Conservation (phyloP, 768 basidiomycete species). For the Porpolomopsis calyptriformis region DNA sequence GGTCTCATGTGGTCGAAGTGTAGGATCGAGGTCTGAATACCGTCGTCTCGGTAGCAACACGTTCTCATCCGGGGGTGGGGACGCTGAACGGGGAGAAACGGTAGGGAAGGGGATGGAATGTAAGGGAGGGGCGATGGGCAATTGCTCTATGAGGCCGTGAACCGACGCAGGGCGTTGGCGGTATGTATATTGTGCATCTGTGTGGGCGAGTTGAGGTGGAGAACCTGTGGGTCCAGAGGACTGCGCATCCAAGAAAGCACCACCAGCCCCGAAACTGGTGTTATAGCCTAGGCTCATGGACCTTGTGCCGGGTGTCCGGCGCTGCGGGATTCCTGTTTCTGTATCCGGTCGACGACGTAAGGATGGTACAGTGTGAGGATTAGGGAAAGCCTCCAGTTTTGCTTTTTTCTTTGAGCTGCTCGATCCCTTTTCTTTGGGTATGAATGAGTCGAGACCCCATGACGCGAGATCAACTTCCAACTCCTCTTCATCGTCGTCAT, state of each 20-base stretch:
- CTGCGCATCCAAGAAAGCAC: slow-evolving; percentile 16
- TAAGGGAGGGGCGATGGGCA: slow-evolving; percentile 25
- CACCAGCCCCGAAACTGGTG: slow-evolving; percentile 31
- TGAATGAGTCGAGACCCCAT: slow-evolving; percentile 75
- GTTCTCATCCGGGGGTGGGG: slow-evolving; percentile 33
- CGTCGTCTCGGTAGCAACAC: slow-evolving; percentile 11
- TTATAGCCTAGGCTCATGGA: slow-evolving; percentile 60
- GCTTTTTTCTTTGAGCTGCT: slow-evolving; percentile 31
- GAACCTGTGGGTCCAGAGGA: slow-evolving; percentile 51
- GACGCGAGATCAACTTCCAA: slow-evolving; percentile 73
- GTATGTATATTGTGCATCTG: slow-evolving; percentile 33
- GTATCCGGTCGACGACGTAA: slow-evolving; percentile 35
- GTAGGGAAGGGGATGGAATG: slow-evolving; percentile 56
- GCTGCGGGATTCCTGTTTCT: slow-evolving; percentile 26
- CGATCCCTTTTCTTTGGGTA: slow-evolving; percentile 53
- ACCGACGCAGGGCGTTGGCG: slow-evolving; percentile 44
- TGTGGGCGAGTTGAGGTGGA: slow-evolving; percentile 42
- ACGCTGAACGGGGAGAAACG: slow-evolving; percentile 39
- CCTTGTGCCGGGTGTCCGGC: slow-evolving; percentile 31
- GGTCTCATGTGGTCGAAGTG: slow-evolving; percentile 27
- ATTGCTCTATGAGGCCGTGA: slow-evolving; percentile 35
- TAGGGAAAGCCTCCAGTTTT: slow-evolving; percentile 27
- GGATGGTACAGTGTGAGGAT: slow-evolving; percentile 28
- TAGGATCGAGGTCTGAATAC: slow-evolving; percentile 15
- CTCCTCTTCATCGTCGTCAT: slow-evolving; percentile 41